Evolutionary conservation across 228 moss, liverwort and hornwort genomes (phyloP).

Genomic region (Sphagnum fallax): DNA sequence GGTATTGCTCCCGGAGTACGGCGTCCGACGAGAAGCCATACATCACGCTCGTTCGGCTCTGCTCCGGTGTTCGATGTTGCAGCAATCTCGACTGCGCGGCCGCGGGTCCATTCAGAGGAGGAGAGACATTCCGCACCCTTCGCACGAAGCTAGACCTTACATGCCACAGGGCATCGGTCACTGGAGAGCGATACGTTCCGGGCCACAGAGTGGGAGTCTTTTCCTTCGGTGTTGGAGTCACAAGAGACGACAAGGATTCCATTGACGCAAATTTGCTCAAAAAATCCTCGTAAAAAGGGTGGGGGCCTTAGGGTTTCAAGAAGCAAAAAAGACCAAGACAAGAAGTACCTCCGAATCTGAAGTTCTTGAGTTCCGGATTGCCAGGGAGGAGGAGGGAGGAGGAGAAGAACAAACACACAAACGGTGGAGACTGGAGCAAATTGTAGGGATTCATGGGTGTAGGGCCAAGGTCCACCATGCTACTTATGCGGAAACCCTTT

Average conservation of each 20-base stretch:
- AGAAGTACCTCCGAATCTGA: no score
- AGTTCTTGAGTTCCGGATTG: neutral
- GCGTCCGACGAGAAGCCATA: constrained; percentile 57
- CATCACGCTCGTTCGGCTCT: constrained; percentile 76
- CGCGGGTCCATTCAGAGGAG: constrained; percentile 50
- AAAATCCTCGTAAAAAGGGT: no score
- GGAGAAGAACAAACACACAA: neutral
- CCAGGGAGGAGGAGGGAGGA: neutral
- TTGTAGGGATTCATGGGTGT: no score
- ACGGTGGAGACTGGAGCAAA: no score
- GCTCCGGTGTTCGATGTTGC: constrained; percentile 50
- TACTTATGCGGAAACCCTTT: no score
- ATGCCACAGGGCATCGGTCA: constrained; percentile 87
- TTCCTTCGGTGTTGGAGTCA: constrained; percentile 14
- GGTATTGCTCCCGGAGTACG: constrained; percentile 76
- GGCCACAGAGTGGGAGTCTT: constrained; percentile 85
- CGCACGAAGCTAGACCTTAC: constrained; percentile 74
- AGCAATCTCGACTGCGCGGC: constrained; percentile 23
- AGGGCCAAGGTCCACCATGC: no score
- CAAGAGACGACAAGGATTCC: no score
- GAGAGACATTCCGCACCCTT: constrained; percentile 27
- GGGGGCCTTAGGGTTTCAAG: no score
- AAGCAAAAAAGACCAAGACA: no score
- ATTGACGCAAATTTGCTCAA: no score
- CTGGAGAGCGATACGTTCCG: constrained; percentile 91